Base-by-base conservation (phyloP, 2,329 filamentous ascomycete species). In the Microcyclospora pomicola region DNA sequence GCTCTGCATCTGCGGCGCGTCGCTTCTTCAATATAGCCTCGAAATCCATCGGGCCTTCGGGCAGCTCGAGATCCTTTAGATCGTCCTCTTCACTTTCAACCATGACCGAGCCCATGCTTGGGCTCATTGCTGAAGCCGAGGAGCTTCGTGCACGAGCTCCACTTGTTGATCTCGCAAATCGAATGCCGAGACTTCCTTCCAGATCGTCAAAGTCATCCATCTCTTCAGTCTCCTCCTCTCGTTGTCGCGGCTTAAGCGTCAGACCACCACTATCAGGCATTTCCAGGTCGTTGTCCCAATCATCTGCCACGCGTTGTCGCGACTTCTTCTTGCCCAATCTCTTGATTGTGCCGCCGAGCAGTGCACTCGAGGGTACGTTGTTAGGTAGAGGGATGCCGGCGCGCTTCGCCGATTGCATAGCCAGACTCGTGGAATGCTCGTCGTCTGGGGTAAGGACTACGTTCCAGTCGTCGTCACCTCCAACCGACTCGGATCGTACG, bases 61-160 rank as follows among this genome's bases (percentile, higher is more conserved):
- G 91, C 13, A 96, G 68, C 14, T 94, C 68, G 11, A 98, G 70
- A n/a, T 88, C 88, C 43, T 91, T 83, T 42, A 96, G 73, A 6
- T 82, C 81, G 59, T 96, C 88, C 49, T 94, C 87, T 55, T 95
- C 88, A 54, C 87, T 96, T 64, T 95, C 91, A 2, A 86, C 94
- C 49, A 93, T 77, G 46, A 83, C 91, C 59, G 88, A 96, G 14
- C 86, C 83, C 39, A 93, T 73, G 58, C 87, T 96, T 11, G 91
- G 88, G 55, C 88, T 96, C 58, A 95, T 72, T 19, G 84, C 83
- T 30, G 87, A 94, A 28, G 80, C 77, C 13, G 85, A 88, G 1
- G 86, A 94, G 64, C 84, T 91, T 51, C 84, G 77, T 52, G 78
- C 77, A 35, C 84, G 76, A n/a, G 71, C 73, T 52, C 88, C 84